A percentile compares a stretch with the other conserved stretches of the same genome.
phyloP scores from a whole-genome alignment of 495 filamentous ascomycete genomes.

The Hyaloscypha variabilis region DNA sequence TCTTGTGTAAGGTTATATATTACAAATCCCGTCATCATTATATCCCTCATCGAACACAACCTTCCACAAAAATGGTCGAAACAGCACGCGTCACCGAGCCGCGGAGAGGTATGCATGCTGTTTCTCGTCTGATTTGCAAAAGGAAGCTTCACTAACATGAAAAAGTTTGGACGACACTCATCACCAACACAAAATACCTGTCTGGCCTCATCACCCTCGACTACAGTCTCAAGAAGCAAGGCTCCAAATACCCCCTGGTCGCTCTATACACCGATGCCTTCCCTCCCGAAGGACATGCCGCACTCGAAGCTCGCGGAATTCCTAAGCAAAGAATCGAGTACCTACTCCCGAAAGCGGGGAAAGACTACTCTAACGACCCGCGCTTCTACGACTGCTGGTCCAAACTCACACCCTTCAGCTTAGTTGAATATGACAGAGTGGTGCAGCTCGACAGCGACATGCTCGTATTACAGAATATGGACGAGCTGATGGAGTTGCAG shows the following conservation, averaged over 20 bases:
- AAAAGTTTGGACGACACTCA: slow-evolving; percentile 75
- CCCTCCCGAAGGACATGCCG: slow-evolving; percentile 59
- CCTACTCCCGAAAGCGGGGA: slow-evolving; percentile 58
- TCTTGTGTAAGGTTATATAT: neutral
- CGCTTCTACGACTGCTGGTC: slow-evolving; percentile 85
- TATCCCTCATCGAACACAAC: neutral
- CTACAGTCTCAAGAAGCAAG: slow-evolving; percentile 59
- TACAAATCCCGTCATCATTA: neutral
- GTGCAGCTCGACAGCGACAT: slow-evolving; percentile 87
- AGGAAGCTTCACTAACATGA: slow-evolving; percentile 4
- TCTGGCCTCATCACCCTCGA: slow-evolving; percentile 73
- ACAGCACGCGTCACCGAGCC: slow-evolving; percentile 22
- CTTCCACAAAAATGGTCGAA: slow-evolving; percentile 15
- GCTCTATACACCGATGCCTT: slow-evolving; percentile 77
- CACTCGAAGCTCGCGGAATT: slow-evolving; percentile 66
- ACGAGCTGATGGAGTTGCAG: slow-evolving; percentile 78
- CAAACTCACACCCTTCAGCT: slow-evolving; percentile 76
- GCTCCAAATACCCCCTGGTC: slow-evolving; percentile 70
- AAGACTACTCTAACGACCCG: slow-evolving; percentile 64
- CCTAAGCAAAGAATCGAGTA: slow-evolving; percentile 61
- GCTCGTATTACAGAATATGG: slow-evolving; percentile 78
- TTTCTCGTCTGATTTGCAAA: neutral
- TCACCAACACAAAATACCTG: slow-evolving; percentile 76
- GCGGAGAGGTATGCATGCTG: slow-evolving; percentile 16
- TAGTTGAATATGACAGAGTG: slow-evolving; percentile 70